These are phyloP conservation scores for Cenococcum geophilum DNA, from an alignment of 495 filamentous ascomycete genomes.

Conservation along the genomic window DNA sequence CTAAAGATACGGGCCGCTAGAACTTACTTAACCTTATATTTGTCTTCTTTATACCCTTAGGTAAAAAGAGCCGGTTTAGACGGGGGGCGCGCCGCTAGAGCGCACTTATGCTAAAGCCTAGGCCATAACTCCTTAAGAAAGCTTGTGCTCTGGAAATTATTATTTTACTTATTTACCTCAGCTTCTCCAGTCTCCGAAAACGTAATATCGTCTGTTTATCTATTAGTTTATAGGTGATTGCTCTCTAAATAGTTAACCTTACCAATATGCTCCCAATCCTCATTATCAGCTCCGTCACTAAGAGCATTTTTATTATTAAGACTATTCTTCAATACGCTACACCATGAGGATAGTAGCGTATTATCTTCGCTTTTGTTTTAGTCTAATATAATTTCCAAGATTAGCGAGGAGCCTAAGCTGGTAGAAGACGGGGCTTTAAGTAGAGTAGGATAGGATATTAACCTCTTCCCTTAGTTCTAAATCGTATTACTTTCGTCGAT, in stretches of 20 bases:
- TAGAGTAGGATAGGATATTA: too few relatives aligned
- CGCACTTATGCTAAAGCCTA: neutral
- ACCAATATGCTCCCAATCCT: neutral
- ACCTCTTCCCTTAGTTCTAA: neutral
- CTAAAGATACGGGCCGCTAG: neutral
- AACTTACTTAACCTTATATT: neutral
- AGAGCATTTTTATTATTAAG: neutral
- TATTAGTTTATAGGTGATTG: neutral
- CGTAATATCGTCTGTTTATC: neutral
- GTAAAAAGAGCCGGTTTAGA: neutral
- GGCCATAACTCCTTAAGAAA: too few relatives aligned
- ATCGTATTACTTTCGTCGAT: neutral
- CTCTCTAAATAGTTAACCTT: neutral
- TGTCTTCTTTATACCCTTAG: neutral
- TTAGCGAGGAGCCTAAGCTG: neutral
- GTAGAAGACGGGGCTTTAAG: neutral
- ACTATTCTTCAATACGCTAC: neutral
- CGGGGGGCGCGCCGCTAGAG: neutral
- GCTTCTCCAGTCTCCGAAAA: neutral
- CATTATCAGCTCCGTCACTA: neutral
- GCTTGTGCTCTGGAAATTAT: too few relatives aligned
- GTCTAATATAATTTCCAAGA: neutral
- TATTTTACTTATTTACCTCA: too few relatives aligned
- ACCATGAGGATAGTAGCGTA: neutral
- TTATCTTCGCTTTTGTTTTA: neutral